These are phyloP conservation scores for Sarocladiaceae sp. DNA, from an alignment of 2,329 filamentous ascomycete genomes.

Conservation along the genomic window DNA sequence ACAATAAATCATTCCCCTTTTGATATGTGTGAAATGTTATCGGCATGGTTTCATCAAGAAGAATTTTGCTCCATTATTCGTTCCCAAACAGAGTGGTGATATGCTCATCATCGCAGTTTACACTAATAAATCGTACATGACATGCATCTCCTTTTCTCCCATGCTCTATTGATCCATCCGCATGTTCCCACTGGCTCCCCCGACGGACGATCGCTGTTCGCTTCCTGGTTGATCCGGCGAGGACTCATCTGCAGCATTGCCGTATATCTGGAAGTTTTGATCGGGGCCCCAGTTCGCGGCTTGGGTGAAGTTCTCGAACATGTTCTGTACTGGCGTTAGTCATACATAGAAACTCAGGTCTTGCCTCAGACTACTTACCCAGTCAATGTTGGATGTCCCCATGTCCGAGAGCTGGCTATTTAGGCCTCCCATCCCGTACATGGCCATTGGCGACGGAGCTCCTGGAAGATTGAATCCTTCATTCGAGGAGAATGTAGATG, in stretches of 20 bases:
- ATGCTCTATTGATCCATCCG: not conserved
- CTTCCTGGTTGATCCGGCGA: slow-evolving; percentile 22
- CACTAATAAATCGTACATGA: not conserved
- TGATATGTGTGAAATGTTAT: no score
- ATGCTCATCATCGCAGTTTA: not conserved
- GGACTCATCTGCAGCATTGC: slow-evolving; percentile 21
- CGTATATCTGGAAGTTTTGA: slow-evolving; percentile 49
- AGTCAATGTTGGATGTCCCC: slow-evolving; percentile 51
- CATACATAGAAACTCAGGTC: not conserved
- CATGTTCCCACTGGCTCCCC: slow-evolving; percentile 1
- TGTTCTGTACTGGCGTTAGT: slow-evolving; percentile 37
- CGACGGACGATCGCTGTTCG: not conserved
- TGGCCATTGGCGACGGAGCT: slow-evolving; percentile 43
- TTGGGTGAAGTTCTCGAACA: slow-evolving; percentile 55
- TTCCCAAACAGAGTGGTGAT: slow-evolving; percentile 2
- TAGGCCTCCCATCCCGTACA: slow-evolving; percentile 40
- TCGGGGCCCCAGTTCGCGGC: slow-evolving; percentile 47
- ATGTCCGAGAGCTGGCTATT: slow-evolving; percentile 30
- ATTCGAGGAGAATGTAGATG: not conserved
- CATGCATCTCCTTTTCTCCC: not conserved
- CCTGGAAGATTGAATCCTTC: slow-evolving; percentile 12
- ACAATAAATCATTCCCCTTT: no score
- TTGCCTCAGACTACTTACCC: slow-evolving; percentile 38
- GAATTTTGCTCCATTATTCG: no score
- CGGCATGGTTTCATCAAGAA: no score